Base-by-base conservation (phyloP, 768 basidiomycete species). In the Boletus barrowsii region DNA sequence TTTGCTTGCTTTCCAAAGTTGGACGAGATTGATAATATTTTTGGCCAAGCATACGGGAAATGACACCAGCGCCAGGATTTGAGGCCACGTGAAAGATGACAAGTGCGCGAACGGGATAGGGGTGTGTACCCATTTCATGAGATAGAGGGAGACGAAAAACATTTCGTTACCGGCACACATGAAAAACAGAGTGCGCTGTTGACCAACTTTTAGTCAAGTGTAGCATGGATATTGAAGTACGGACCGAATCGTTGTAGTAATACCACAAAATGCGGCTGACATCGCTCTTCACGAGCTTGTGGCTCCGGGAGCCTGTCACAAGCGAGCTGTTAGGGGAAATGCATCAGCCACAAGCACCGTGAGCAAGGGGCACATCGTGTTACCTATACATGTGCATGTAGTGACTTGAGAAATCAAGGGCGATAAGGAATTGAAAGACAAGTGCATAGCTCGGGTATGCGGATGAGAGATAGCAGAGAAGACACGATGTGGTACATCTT, bases 331-430 rank as follows among this genome's bases (percentile, higher is more conserved):
- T 18, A 17, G 24, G 37, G 20, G 17, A 42, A n/a, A 29, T 45
- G 22, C 1, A 49, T 69, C 46, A 63, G 54, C 43, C 14, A 32
- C 10, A 11, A 14, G 11, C 9, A 14, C 13, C 26, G 36, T 6
- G 11, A 18, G 22, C 9, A 35, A 39, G 37, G 18, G 22, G 29
- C 8, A 29, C 29, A 29, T 29, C 29, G 8, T 29, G 46, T 61
- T 63, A 95, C 96, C 96, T 97, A 72, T 98, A 97, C 97, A 98
- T 99, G 72, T 98, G 97, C 84, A 98, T 98, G 74, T 98, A 98
- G 73, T 98, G 97, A 62, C 93, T 96, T 63, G 90, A 88, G 70
- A 99, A 99, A 71, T 99, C 97, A 53, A 99, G 83, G 1, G 95
- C 84, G 72, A 99, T 99, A 57, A 99, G 83, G 75, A 91, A 88